Evolutionary conservation across 805 yeast species (phyloP).

Genomic region (Yarrowia keelungensis): DNA sequence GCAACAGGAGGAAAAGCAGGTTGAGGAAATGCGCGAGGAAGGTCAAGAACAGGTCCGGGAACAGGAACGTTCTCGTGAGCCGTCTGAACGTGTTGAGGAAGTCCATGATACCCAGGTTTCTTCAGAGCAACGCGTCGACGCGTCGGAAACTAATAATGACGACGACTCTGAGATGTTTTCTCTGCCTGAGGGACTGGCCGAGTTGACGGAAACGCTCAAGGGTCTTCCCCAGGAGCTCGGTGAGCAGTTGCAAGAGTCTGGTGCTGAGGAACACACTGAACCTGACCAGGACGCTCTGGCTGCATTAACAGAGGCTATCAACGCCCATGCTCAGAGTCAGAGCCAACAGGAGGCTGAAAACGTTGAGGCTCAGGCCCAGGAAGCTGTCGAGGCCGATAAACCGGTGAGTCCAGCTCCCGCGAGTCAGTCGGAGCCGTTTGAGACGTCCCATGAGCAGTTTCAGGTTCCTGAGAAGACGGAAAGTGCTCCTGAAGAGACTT

Average conservation of each 20-base stretch:
- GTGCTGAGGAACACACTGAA: background rate
- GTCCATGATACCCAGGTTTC: no score
- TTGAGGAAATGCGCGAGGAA: constrained; percentile 1
- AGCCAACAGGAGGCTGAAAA: constrained; percentile 6
- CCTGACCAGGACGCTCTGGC: constrained; percentile 33
- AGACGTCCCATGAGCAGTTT: constrained; percentile 18
- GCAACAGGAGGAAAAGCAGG: background rate
- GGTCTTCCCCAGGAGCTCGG: constrained; percentile 16
- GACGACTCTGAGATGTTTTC: constrained; percentile 9
- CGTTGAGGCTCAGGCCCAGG: constrained; percentile 6
- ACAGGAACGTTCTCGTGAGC: background rate
- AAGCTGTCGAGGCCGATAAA: background rate
- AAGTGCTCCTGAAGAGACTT: background rate
- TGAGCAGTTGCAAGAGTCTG: constrained; percentile 10
- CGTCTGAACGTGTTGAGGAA: no score
- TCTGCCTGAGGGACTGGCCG: constrained; percentile 25
- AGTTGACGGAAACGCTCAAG: constrained; percentile 28
- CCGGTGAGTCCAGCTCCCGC: constrained; percentile 1
- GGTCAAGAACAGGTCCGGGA: background rate
- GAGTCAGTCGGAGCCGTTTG: background rate
- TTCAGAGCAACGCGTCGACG: no score
- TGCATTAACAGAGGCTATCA: constrained; percentile 27
- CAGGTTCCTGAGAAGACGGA: background rate
- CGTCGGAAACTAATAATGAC: background rate
- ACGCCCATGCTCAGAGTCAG: constrained; percentile 13